Percentiles rank a stretch among this genome's conserved stretches.
Conservation (phyloP, 1,139 yeast species). For the Yamadazyma oceani region DNA sequence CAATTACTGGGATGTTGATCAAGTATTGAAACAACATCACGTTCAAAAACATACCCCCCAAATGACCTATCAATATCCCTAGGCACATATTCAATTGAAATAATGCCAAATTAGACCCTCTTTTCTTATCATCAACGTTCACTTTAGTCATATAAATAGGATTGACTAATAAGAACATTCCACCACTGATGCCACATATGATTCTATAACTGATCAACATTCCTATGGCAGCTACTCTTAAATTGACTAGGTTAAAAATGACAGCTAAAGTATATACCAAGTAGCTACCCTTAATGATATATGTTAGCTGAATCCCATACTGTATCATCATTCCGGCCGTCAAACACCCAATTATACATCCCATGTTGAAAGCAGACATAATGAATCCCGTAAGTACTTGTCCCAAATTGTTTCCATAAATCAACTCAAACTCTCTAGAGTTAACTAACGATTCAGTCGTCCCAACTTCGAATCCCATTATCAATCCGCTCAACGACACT, state of each 20-base stretch:
- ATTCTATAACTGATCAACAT: conserved; percentile 22
- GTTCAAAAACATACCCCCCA: conserved; percentile 11
- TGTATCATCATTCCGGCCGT: conserved; percentile 1
- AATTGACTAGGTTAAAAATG: conserved; percentile 8
- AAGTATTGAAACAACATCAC: conserved; percentile 7
- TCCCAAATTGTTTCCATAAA: conserved; percentile 4
- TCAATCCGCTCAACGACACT: conserved; percentile 21
- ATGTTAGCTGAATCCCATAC: conserved; percentile 2
- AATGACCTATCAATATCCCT: conserved; percentile 24
- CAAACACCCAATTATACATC: conserved; percentile 29
- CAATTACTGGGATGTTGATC: conserved; percentile 7
- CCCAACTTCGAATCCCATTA: conserved; percentile 39
- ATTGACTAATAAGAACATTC: conserved; percentile 25
- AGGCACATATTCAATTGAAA: conserved; percentile 26
- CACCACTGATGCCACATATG: conserved; percentile 27
- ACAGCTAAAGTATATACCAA: conserved; percentile 11
- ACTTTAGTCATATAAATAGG: conserved; percentile 28
- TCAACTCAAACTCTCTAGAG: conserved; percentile 11
- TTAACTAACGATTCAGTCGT: conserved; percentile 26
- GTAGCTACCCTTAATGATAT: conserved; percentile 10
- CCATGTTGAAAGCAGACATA: conserved; percentile 29
- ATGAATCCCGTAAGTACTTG: conserved; percentile 20
- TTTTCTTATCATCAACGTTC: conserved; percentile 14
- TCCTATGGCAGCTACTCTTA: not conserved
- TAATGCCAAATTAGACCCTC: conserved; percentile 23